Conservation (phyloP, 306 rosid genomes). For the Arachis hypogaea region DNA sequence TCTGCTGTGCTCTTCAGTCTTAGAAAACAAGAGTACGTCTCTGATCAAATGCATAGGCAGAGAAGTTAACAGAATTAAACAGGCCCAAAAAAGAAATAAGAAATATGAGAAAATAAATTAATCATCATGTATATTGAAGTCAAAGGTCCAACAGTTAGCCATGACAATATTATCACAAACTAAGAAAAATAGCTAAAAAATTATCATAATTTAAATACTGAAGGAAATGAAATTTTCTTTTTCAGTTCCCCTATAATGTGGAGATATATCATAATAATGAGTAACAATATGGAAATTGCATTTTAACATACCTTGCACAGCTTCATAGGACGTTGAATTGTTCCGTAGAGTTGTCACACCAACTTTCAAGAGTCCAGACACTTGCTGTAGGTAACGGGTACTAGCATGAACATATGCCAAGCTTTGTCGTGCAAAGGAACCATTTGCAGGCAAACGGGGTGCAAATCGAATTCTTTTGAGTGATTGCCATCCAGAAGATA, state of each 20-base stretch:
- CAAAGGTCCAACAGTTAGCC: slow-evolving; percentile 11
- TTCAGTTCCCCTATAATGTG: not conserved
- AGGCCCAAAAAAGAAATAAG: slow-evolving; percentile 5
- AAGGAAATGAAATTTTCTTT: not conserved
- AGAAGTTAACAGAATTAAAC: slow-evolving; percentile 29
- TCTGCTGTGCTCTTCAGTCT: slow-evolving; percentile 86
- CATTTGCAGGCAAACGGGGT: slow-evolving; percentile 77
- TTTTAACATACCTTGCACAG: slow-evolving; percentile 74
- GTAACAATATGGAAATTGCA: slow-evolving; percentile 8
- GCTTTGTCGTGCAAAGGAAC: slow-evolving; percentile 83
- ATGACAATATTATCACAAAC: slow-evolving; percentile 8
- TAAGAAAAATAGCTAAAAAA: slow-evolving; percentile 3
- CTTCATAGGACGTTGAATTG: slow-evolving; percentile 85
- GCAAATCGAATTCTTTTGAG: slow-evolving; percentile 60
- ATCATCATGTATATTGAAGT: slow-evolving; percentile 6
- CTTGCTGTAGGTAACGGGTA: slow-evolving; percentile 84
- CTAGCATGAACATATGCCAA: slow-evolving; percentile 95
- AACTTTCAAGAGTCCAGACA: slow-evolving; percentile 85
- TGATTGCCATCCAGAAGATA: slow-evolving; percentile 85
- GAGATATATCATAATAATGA: slow-evolving; percentile 10
- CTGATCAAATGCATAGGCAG: slow-evolving; percentile 54
- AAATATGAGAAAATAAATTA: slow-evolving; percentile 16
- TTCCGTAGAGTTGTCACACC: slow-evolving; percentile 85
- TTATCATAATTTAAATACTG: slow-evolving; percentile 11
- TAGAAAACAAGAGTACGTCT: slow-evolving; percentile 72